Percentiles rank a stretch among this genome's conserved stretches.
phyloP scores from a whole-genome alignment of 2,329 filamentous ascomycete genomes.

The Beauveria varroae region DNA sequence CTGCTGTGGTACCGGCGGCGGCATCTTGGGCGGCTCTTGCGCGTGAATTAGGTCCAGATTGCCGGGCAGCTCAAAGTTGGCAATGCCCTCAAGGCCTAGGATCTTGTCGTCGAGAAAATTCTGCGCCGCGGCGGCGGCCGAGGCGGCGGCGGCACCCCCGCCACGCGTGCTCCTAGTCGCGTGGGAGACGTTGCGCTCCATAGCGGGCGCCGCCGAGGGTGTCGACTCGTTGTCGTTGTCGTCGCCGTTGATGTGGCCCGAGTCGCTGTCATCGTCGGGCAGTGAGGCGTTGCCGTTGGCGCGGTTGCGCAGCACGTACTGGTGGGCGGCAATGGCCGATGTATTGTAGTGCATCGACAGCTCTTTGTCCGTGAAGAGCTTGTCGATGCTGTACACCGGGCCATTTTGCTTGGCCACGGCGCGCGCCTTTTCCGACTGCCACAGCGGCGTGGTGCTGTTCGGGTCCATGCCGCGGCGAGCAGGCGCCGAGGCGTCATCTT shows the following conservation, averaged over 20 bases:
- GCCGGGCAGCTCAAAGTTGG: conserved; percentile 50
- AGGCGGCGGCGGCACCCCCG: conserved; percentile 15
- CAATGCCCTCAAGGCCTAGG: conserved; percentile 52
- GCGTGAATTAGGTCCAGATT: conserved; percentile 50
- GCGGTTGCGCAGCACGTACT: conserved; percentile 52
- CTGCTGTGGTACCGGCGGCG: conserved; percentile 47
- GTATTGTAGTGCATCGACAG: conserved; percentile 57
- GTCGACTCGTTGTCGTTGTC: conserved; percentile 41
- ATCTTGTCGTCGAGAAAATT: conserved; percentile 52
- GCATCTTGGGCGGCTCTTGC: conserved; percentile 50
- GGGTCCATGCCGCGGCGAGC: conserved; percentile 48
- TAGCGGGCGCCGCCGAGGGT: conserved; percentile 40
- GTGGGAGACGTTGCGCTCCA: conserved; percentile 59
- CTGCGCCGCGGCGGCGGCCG: conserved; percentile 24
- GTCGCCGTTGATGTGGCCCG: conserved; percentile 40
- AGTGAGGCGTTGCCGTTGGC: conserved; percentile 42
- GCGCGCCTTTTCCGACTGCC: conserved; percentile 53
- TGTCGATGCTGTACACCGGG: conserved; percentile 58
- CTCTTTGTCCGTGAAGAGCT: conserved; percentile 65
- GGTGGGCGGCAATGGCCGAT: conserved; percentile 54
- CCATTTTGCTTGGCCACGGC: conserved; percentile 48
- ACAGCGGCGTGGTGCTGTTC: conserved; percentile 51
- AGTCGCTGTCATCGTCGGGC: conserved; percentile 47
- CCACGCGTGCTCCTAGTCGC: conserved; percentile 56
- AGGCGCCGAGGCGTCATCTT: conserved; percentile 54